These are phyloP conservation scores for Cytospora mali DNA, from an alignment of 2,329 filamentous ascomycete genomes.

Conservation along the genomic window DNA sequence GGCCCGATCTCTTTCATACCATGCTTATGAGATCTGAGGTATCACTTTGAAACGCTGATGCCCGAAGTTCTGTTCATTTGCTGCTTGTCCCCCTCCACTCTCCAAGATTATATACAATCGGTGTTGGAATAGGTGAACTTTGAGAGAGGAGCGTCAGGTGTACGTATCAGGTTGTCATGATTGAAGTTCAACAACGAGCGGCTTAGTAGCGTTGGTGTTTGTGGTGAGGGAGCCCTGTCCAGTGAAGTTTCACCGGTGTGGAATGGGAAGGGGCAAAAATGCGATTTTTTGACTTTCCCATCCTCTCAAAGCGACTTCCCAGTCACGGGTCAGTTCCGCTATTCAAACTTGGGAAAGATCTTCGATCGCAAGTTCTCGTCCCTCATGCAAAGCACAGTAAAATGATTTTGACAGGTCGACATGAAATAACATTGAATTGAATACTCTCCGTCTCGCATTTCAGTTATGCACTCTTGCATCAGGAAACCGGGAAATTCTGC, in stretches of 20 bases:
- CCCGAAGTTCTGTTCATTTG: too few relatives aligned
- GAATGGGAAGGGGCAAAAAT: slow-evolving; percentile 15
- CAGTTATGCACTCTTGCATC: too few relatives aligned
- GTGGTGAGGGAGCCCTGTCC: neutral
- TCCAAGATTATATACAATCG: too few relatives aligned
- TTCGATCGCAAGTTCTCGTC: slow-evolving; percentile 14
- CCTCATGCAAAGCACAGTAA: neutral
- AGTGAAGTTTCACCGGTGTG: neutral
- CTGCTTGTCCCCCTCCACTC: too few relatives aligned
- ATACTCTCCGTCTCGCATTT: too few relatives aligned
- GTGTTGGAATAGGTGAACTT: too few relatives aligned
- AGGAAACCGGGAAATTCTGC: too few relatives aligned
- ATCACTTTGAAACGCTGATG: neutral
- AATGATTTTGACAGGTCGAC: neutral
- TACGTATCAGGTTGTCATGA: too few relatives aligned
- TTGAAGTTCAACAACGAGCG: neutral
- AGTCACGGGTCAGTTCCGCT: too few relatives aligned
- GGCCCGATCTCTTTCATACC: neutral
- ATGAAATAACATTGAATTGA: too few relatives aligned
- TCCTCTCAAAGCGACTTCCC: slow-evolving; percentile 17
- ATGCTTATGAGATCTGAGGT: neutral
- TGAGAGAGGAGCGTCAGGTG: too few relatives aligned
- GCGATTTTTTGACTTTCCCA: slow-evolving; percentile 27
- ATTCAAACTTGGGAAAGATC: slow-evolving; percentile 4
- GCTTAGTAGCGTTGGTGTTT: neutral